A percentile compares a stretch with the other conserved stretches of the same genome.
These are phyloP conservation scores for Suillus paluster DNA, from an alignment of 768 basidiomycete species.

Conservation along the genomic window DNA sequence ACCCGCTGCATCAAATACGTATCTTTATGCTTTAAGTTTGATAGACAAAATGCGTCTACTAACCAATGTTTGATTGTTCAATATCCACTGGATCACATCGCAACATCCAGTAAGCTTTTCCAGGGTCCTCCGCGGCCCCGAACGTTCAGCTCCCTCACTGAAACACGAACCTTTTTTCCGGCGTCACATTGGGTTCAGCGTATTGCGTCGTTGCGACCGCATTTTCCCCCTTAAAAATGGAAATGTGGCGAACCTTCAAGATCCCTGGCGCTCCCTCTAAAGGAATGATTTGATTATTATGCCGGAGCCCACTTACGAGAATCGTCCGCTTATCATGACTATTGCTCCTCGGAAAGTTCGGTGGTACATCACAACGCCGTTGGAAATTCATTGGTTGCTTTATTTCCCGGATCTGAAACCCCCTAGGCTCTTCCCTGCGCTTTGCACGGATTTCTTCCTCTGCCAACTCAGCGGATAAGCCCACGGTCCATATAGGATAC, in stretches of 20 bases:
- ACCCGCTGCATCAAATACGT: neutral
- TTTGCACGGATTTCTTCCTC: neutral
- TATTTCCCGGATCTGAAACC: neutral
- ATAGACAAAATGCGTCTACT: neutral
- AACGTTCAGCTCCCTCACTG: neutral
- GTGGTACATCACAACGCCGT: neutral
- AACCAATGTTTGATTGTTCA: neutral
- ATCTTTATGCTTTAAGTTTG: neutral
- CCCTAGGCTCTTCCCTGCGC: neutral
- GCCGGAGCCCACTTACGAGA: conserved; percentile 13
- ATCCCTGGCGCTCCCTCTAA: neutral
- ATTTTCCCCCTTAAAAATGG: conserved; percentile 7
- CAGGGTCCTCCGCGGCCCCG: conserved; percentile 6
- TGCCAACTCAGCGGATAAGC: neutral
- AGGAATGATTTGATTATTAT: conserved; percentile 4
- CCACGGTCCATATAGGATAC: neutral
- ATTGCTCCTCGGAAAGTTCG: conserved; percentile 12
- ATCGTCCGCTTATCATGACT: conserved; percentile 7
- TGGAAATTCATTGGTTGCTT: neutral
- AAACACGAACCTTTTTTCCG: conserved; percentile 1
- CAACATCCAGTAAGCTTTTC: neutral
- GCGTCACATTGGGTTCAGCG: neutral
- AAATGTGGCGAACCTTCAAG: conserved; percentile 10
- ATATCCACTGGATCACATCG: neutral
- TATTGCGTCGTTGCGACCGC: conserved; percentile 1